Evolutionary conservation across 1,284 basidiomycete genomes (phyloP), one percentile per base, ranked within the genome.

Genomic region (Inonotus hispidus): DNA sequence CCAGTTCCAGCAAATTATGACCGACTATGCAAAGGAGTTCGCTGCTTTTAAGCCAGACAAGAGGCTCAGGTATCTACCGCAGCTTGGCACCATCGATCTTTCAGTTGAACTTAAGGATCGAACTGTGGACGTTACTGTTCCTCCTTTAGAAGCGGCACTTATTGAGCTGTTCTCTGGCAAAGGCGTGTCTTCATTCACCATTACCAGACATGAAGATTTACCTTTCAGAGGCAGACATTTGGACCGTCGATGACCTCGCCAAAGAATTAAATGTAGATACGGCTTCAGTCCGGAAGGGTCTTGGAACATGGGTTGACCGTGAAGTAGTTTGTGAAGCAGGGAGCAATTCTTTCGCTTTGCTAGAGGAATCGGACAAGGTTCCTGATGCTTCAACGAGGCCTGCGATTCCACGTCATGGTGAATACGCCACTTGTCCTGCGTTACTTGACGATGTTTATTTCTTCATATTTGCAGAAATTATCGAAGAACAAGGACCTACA

Each of bases 41-140:
- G 79, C 79, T 23, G 75, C 77, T 13, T 91, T 93, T 76, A 95
- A 96, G 69, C 92, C 93, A 0, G 93, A 96, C 73, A 96, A 97
- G 76, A 83, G 81, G 65, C 79, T 98, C 35, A 82, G 85, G 58
- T 98, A 92, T 88, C 72, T 96, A 5, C 87, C 92, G 11, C 88
- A 93, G 68, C 81, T 95, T 19, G 95, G 95, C 0, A 91, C 86
- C 1, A 83, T 95, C 29, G 79, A 84, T 45, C 71, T 98, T 45
- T 84, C 90, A 58, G 74, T 98, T 4, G 84, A 93, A 67, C 77
- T 97, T 2, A 79, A 87, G 67, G 95, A 97, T 70, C 83, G 93
- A 19, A 83, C 76, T 1, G 65, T 96, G 39, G 81, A 82, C n/a
- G 83, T 83, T 1, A 86, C 93, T 41, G 92, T 92, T 2, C 86